phyloP scores from a whole-genome alignment of 1,284 basidiomycete species.

The Heterobasidion occidentale region DNA sequence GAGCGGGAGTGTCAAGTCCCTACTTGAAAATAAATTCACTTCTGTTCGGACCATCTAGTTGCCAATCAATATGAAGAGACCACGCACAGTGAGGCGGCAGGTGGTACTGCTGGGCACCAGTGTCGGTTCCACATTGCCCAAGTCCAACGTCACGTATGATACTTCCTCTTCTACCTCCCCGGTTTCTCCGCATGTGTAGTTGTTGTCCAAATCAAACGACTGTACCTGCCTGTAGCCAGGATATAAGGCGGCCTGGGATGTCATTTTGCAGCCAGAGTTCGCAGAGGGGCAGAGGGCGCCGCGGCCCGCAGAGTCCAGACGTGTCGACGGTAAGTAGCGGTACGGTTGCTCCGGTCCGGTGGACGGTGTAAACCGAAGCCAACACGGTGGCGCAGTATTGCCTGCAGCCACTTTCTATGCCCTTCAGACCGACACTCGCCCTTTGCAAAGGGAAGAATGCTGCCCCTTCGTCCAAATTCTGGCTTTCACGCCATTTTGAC shows the following conservation, averaged over 20 bases:
- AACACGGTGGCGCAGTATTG: too few species aligned
- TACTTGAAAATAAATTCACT: conserved; percentile 19
- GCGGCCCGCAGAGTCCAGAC: too few species aligned
- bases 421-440: conserved; percentile 16
- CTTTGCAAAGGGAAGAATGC: conserved; percentile 1
- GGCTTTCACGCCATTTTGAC: conserved; percentile 54
- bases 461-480: conserved; percentile 20
- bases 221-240: conserved; percentile 59
- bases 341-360: too few species aligned
- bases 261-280: background rate
- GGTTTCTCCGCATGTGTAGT: conserved; percentile 45
- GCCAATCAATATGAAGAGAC: conserved; percentile 1
- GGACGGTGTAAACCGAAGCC: too few species aligned
- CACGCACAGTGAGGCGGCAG: conserved; percentile 63
- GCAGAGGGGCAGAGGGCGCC: too few species aligned
- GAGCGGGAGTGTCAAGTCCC: conserved; percentile 70
- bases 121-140: conserved; percentile 64
- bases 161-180: conserved; percentile 40
- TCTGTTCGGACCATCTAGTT: background rate
- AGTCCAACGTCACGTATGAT: conserved; percentile 62
- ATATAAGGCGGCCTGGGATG: conserved; percentile 16
- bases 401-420: background rate
- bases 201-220: conserved; percentile 47
- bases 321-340: too few species aligned
- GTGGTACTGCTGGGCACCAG: conserved; percentile 59